These are phyloP conservation scores for Suhomyces faveliae DNA, from an alignment of 805 yeast species.

Conservation along the genomic window DNA sequence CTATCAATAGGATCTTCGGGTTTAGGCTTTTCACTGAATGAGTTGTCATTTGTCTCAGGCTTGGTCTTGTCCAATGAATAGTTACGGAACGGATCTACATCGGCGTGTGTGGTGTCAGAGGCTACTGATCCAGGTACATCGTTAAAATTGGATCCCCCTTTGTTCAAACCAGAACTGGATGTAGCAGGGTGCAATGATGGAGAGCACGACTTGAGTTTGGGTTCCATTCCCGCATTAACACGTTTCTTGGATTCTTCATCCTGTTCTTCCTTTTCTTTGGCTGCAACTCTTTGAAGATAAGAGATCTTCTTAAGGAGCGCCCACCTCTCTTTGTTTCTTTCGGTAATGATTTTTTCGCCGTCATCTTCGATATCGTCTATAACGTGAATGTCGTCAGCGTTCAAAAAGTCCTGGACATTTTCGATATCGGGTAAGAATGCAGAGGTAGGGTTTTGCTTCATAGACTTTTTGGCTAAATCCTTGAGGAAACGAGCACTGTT, in stretches of 20 bases:
- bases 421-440: slow-evolving; percentile 55
- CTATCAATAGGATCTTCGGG: slow-evolving; percentile 16
- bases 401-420: slow-evolving; percentile 56
- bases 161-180: neutral
- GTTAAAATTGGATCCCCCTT: neutral
- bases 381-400: slow-evolving; percentile 41
- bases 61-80: neutral
- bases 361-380: slow-evolving; percentile 37
- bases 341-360: slow-evolving; percentile 36
- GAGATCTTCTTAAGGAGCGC: slow-evolving; percentile 65
- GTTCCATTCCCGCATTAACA: slow-evolving; percentile 30
- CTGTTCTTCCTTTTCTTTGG: slow-evolving; percentile 43
- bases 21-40: slow-evolving; percentile 7
- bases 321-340: slow-evolving; percentile 62
- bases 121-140: no score
- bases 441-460: slow-evolving; percentile 30
- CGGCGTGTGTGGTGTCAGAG: slow-evolving; percentile 5
- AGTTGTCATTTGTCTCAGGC: neutral
- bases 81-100: slow-evolving; percentile 3
- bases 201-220: neutral
- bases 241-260: slow-evolving; percentile 41
- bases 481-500: slow-evolving; percentile 55
- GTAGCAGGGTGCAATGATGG: neutral
- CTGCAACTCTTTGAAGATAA: slow-evolving; percentile 65
- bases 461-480: slow-evolving; percentile 53